Evolutionary conservation across 306 rosid genomes (phyloP).

Genomic region (Acacia crassicarpa): DNA sequence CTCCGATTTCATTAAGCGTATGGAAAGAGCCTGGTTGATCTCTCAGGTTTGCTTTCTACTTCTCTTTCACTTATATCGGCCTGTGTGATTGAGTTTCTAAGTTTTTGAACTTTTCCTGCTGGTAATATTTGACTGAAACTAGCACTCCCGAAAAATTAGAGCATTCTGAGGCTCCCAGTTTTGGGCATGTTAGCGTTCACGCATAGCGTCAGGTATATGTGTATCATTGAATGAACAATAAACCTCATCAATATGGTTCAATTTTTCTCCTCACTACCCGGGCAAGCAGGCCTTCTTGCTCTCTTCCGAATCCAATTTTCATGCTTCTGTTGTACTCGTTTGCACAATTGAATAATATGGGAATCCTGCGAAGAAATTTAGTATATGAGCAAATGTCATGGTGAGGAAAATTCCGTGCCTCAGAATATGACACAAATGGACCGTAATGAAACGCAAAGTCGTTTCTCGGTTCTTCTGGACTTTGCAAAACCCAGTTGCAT

Average conservation of each 20-base stretch:
- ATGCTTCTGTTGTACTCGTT: background rate
- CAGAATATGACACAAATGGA: background rate
- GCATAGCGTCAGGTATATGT: background rate
- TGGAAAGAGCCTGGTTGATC: conserved; percentile 87
- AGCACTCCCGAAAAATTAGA: background rate
- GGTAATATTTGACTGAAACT: background rate
- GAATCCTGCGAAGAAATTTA: background rate
- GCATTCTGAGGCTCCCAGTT: background rate
- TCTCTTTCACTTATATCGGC: background rate
- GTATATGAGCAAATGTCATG: no score
- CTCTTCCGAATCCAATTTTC: background rate
- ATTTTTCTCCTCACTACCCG: background rate
- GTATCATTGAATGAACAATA: background rate
- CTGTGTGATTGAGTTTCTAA: background rate
- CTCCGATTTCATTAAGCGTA: conserved; percentile 70
- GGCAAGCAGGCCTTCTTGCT: background rate
- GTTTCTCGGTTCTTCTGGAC: background rate
- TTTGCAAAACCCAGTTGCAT: background rate
- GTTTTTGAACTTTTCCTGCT: background rate
- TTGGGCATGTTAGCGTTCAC: background rate
- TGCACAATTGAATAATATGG: background rate
- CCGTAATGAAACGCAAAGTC: background rate
- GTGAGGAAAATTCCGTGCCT: background rate
- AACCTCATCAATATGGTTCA: background rate
- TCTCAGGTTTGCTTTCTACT: conserved; percentile 56